Base-by-base conservation (phyloP, 2,329 filamentous ascomycete genomes). In the Chaetomiaceae sp. region DNA sequence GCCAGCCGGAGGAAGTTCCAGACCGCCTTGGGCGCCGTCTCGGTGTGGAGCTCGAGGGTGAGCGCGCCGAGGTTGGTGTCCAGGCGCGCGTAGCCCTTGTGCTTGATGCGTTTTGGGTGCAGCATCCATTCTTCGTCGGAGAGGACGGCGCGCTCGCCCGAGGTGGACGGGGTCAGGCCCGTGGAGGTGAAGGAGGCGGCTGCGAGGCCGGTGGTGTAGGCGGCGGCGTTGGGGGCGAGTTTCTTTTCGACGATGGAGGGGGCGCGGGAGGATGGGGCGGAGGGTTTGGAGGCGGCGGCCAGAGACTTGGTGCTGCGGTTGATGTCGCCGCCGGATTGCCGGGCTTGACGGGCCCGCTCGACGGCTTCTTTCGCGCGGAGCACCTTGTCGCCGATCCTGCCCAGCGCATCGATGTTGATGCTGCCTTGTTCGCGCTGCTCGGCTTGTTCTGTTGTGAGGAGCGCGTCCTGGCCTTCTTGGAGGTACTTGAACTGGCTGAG, bases 41-140 rank as follows among this genome's bases (percentile, higher is more conserved):
- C 94, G 2, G 94, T 89, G 58, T 92, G 87, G 5, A 99, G 77
- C 67, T 97, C 92, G 56, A 99, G 74, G 58, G 89, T 96, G 18
- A 99, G 67, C 58, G 91, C 84, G 32, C 94, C 94, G 2, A 89
- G 74, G 57, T 85, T 94, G 0, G 94, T 99, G 61, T 87, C 84
- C 41, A 99, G 81, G n/a, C 90, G 84, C 6, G 88, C 91, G 67
- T 96, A 97, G 23, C 92, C 94, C 63, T 92, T 95, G 61, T 81
- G 82, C 71, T 95, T 96, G 55, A 99, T 84, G 36, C 90, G 84
- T 63, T 86, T 88, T 6, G 91, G 90, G 69, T 89, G 90, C 49
- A 99, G 79, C 88, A 99, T 95, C 71, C 92, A 99, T 67, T 97
- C 91, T 72, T 99, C 94, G 58, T 96, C 90, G 1, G 87, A 89